These are phyloP conservation scores for Cordyceps militaris DNA, from an alignment of 2,329 filamentous ascomycete genomes.

Conservation along the genomic window DNA sequence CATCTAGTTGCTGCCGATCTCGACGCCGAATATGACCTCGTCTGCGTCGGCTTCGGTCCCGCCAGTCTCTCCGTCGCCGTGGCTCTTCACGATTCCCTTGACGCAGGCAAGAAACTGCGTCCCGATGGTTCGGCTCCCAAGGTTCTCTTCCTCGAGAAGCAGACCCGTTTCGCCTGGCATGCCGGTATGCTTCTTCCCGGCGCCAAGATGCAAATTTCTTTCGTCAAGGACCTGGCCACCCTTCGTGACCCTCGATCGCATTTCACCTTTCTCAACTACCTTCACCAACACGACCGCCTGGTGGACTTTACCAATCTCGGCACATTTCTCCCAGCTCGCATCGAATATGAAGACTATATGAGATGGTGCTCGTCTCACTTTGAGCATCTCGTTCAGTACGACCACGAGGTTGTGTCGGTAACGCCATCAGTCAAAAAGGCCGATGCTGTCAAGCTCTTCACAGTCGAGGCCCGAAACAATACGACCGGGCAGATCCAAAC, in stretches of 20 bases:
- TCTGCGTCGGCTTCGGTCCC: slow-evolving; percentile 90
- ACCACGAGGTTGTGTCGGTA: slow-evolving; percentile 68
- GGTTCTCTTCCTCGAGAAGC: slow-evolving; percentile 82
- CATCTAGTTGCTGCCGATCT: slow-evolving; percentile 44
- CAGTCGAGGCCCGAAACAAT: slow-evolving; percentile 57
- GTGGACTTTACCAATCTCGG: slow-evolving; percentile 85
- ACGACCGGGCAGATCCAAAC: slow-evolving; percentile 47
- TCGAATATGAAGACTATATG: slow-evolving; percentile 94
- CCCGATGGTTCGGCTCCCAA: slow-evolving; percentile 49
- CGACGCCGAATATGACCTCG: slow-evolving; percentile 69
- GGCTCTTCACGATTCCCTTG: slow-evolving; percentile 74
- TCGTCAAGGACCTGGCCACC: slow-evolving; percentile 91
- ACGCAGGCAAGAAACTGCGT: slow-evolving; percentile 37
- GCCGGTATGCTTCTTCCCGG: slow-evolving; percentile 90
- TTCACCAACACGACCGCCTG: slow-evolving; percentile 72
- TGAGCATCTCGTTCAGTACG: slow-evolving; percentile 64
- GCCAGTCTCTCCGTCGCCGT: slow-evolving; percentile 85
- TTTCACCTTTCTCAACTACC: slow-evolving; percentile 95
- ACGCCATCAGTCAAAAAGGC: slow-evolving; percentile 47
- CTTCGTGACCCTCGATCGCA: slow-evolving; percentile 79
- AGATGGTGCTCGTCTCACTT: slow-evolving; percentile 86
- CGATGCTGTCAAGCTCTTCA: slow-evolving; percentile 55
- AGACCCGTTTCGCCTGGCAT: slow-evolving; percentile 81
- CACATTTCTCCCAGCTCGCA: slow-evolving; percentile 78
- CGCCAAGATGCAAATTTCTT: slow-evolving; percentile 95